Conservation (phyloP, 2,329 filamentous ascomycete species). For the Tothia fuscella region DNA sequence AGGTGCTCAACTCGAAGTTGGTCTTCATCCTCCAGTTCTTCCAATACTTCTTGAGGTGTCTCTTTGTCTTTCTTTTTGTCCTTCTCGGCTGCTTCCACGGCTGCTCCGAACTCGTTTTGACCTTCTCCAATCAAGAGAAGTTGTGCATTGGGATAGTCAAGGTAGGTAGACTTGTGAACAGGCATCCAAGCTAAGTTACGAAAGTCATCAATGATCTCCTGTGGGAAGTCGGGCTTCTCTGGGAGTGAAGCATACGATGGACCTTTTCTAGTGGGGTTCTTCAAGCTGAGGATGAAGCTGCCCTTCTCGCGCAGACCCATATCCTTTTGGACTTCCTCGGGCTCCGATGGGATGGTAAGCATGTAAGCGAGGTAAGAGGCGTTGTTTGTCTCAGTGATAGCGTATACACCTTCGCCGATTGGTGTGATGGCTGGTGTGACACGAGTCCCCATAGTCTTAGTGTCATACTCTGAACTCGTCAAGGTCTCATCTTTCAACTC, state of each 20-base stretch:
- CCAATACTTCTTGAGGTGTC: slow-evolving; percentile 57
- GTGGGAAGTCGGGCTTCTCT: slow-evolving; percentile 55
- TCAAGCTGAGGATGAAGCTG: slow-evolving; percentile 66
- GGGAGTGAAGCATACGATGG: slow-evolving; percentile 53
- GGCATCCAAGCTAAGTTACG: slow-evolving; percentile 61
- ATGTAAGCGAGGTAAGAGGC: slow-evolving; percentile 71
- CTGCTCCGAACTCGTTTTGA: slow-evolving; percentile 39
- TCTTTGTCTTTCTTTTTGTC: slow-evolving; percentile 46
- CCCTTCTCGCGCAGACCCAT: slow-evolving; percentile 61
- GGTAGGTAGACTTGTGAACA: slow-evolving; percentile 52
- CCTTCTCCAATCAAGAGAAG: slow-evolving; percentile 67
- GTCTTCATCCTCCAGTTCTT: slow-evolving; percentile 66
- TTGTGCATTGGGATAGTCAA: slow-evolving; percentile 65
- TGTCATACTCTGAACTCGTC: slow-evolving; percentile 54
- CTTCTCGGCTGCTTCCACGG: slow-evolving; percentile 44
- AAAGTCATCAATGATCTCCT: slow-evolving; percentile 61
- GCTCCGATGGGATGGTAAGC: slow-evolving; percentile 57
- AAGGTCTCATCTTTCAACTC: slow-evolving; percentile 65
- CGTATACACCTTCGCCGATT: slow-evolving; percentile 77
- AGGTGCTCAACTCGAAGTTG: slow-evolving; percentile 51
- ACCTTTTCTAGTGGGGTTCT: slow-evolving; percentile 62
- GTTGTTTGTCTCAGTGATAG: slow-evolving; percentile 58
- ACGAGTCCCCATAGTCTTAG: slow-evolving; percentile 60
- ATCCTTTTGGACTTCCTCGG: slow-evolving; percentile 62
- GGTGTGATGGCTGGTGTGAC: slow-evolving; percentile 58